These are phyloP conservation scores for Cladosporium cucumerinum DNA, from an alignment of 2,329 filamentous ascomycete genomes.

Conservation along the genomic window DNA sequence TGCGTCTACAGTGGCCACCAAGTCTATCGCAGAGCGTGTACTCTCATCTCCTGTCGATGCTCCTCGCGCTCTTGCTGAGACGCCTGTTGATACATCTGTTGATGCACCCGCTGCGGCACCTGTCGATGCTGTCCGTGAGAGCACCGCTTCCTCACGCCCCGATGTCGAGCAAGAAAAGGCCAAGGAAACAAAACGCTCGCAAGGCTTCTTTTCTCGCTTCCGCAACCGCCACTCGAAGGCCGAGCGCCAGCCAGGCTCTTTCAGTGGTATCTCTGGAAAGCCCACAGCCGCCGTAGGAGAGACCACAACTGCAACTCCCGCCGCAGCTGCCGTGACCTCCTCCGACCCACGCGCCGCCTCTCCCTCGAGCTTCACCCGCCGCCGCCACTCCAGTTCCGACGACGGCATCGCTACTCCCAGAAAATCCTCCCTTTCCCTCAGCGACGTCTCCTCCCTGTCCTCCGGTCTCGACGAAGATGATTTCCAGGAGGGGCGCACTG, in stretches of 20 bases:
- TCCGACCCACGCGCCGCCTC: constrained; percentile 18
- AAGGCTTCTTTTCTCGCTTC: constrained; percentile 31
- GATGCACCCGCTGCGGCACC: neutral
- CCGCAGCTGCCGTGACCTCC: constrained; percentile 3
- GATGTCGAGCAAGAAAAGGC: constrained; percentile 13
- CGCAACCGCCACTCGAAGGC: constrained; percentile 17
- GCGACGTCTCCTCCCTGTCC: constrained; percentile 27
- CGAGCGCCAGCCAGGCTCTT: constrained; percentile 19
- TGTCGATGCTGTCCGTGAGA: neutral
- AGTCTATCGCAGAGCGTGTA: neutral
- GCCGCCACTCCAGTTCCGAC: constrained; percentile 16
- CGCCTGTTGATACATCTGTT: neutral
- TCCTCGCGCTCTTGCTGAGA: neutral
- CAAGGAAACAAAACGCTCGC: constrained; percentile 24
- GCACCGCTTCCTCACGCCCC: constrained; percentile 11
- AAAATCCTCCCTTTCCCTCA: constrained; percentile 15
- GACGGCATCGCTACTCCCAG: neutral
- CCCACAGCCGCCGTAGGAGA: constrained; percentile 13
- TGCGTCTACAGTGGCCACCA: neutral
- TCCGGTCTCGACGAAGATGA: constrained; percentile 33
- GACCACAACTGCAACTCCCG: constrained; percentile 12
- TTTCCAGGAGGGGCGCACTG: constrained; percentile 29
- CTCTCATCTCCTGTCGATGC: neutral
- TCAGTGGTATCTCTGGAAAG: constrained; percentile 14
- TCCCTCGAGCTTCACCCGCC: constrained; percentile 27